These are phyloP conservation scores for Colletotrichum sp. DNA, from an alignment of 2,329 filamentous ascomycete species.

Conservation along the genomic window DNA sequence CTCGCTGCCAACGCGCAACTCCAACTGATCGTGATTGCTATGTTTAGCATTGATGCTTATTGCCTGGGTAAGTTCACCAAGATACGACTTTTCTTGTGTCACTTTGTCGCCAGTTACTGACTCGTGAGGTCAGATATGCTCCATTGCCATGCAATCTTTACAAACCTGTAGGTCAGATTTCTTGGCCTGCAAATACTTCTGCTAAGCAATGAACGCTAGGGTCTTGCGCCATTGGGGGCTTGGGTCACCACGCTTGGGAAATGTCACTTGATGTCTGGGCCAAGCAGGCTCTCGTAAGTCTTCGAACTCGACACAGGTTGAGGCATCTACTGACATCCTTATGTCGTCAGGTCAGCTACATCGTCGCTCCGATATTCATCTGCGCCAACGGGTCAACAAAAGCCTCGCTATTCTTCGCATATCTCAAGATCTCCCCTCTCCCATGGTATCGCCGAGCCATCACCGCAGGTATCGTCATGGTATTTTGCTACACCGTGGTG, in stretches of 20 bases:
- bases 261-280: slow-evolving; percentile 25
- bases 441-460: slow-evolving; percentile 31
- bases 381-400: slow-evolving; percentile 38
- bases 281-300: slow-evolving; percentile 24
- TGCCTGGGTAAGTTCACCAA: neutral
- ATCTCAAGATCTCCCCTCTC: slow-evolving; percentile 36
- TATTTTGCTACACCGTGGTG: slow-evolving; percentile 29
- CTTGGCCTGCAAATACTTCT: neutral
- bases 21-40: neutral
- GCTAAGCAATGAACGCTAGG: neutral
- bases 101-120: neutral
- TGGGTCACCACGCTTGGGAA: slow-evolving; percentile 31
- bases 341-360: slow-evolving; percentile 26
- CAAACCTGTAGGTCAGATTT: slow-evolving; percentile 23
- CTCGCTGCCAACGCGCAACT: neutral
- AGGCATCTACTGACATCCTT: neutral
- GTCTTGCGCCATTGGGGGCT: slow-evolving; percentile 28
- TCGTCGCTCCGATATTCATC: slow-evolving; percentile 33
- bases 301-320: neutral
- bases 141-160: slow-evolving; percentile 26
- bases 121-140: slow-evolving; percentile 14
- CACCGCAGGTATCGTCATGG: slow-evolving; percentile 28
- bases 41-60: neutral
- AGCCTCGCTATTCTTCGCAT: slow-evolving; percentile 38
- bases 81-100: neutral